Evolutionary conservation across 768 basidiomycete genomes (phyloP).

Genomic region (Leccinum subgranulosum): DNA sequence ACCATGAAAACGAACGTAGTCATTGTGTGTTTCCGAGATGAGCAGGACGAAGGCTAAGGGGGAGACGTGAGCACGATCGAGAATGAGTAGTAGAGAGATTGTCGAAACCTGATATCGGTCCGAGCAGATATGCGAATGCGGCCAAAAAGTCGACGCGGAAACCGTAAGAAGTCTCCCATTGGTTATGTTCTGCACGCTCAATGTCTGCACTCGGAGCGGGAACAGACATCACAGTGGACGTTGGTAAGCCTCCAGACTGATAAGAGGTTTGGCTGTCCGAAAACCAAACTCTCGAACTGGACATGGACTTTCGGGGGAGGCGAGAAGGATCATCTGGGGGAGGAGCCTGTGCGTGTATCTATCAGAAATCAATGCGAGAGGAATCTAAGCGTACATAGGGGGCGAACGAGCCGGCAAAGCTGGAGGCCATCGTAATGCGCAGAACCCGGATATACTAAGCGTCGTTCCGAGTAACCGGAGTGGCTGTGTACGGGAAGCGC

Average conservation of each 20-base stretch:
- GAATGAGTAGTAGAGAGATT: not conserved
- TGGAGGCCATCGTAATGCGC: conserved; percentile 1
- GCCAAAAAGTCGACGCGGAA: conserved; percentile 66
- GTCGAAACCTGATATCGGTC: conserved; percentile 67
- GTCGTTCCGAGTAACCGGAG: conserved; percentile 8
- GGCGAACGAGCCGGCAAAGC: conserved; percentile 46
- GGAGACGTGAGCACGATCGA: not conserved
- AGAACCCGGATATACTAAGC: not conserved
- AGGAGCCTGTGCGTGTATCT: conserved; percentile 39
- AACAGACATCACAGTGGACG: conserved; percentile 44
- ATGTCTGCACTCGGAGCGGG: conserved; percentile 34
- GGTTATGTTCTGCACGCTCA: conserved; percentile 46
- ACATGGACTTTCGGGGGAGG: conserved; percentile 11
- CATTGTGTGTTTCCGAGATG: conserved; percentile 73
- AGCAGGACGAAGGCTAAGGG: conserved; percentile 56
- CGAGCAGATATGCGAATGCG: conserved; percentile 61
- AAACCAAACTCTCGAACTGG: conserved; percentile 50
- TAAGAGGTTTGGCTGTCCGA: conserved; percentile 51
- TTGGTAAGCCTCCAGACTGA: conserved; percentile 66
- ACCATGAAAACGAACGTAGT: conserved; percentile 80
- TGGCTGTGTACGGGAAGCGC: conserved; percentile 41
- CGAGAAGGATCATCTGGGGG: conserved; percentile 54
- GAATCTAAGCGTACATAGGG: conserved; percentile 47
- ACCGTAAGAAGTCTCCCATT: conserved; percentile 70
- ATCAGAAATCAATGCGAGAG: conserved; percentile 1